Base-by-base conservation (phyloP, 345 rosid species). In the Eutrema heterophyllum region DNA sequence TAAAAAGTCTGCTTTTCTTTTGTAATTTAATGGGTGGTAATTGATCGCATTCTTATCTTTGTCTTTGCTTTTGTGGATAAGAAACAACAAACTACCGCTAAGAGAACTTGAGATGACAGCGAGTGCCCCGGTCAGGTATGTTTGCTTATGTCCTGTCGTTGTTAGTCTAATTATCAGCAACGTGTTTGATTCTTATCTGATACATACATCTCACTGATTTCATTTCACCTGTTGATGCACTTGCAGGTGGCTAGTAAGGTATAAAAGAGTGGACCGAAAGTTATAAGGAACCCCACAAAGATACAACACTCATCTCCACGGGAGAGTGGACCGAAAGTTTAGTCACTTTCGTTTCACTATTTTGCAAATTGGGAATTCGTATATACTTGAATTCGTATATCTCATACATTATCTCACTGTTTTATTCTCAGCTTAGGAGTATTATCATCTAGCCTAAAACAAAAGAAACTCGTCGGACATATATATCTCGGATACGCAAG, bases 201-300 rank as follows among this genome's bases (percentile, higher is more conserved):
- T 64, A 43, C 39, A 49, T 76, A 70, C 78, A 48, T 27, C 29
- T 81, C 69, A 49, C 30, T 65, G 44, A 15, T 36, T 18, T 38
- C 5, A 18, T 59, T 68, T 64, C 78, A 69, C 50, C 24, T 43
- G 73, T 72, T 74, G 77, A 77, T 80, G 77, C 59, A 54, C 72
- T 68, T 57, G 69, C 63, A 60, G 76, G 68, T 73, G 70, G 73
- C 68, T 72, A 15, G 64, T 44, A 72, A 60, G 51, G 51, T 46
- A 18, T 45, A 14, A 1, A 40, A 69, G 44, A 49, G 75, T 59
- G 66, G 74, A 40, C 52, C 59, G 52, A 38, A 67, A 14, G 21
- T 69, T 63, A 63, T 53, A 70, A 76, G 76, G 80, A 64, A 71
- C 74, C 80, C 79, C 67, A 73, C 80, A 71, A 76, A 54, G 74